Evolutionary conservation across 2,329 filamentous ascomycete genomes (phyloP).

Genomic region (Aureobasidium sp.): DNA sequence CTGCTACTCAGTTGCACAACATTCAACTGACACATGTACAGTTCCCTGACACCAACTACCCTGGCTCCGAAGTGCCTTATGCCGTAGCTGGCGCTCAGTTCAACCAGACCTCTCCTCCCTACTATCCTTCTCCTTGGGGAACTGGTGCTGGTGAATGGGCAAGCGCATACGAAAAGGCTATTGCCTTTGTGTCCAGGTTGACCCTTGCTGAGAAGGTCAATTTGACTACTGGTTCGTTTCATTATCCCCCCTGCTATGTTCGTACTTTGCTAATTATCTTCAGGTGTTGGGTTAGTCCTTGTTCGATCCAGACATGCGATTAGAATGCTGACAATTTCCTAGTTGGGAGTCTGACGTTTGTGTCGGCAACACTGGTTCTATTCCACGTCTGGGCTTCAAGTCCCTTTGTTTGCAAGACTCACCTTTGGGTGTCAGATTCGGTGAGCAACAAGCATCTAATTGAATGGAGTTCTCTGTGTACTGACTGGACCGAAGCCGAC

Average conservation of each 20-base stretch:
- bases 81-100: slow-evolving; percentile 23
- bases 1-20: neutral
- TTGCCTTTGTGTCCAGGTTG: slow-evolving; percentile 70
- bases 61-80: slow-evolving; percentile 20
- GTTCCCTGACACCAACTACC: slow-evolving; percentile 22
- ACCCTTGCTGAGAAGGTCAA: slow-evolving; percentile 89
- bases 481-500: slow-evolving; percentile 43
- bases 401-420: slow-evolving; percentile 81
- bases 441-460: slow-evolving; percentile 28
- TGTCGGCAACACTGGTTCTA: slow-evolving; percentile 64
- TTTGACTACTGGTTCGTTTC: slow-evolving; percentile 64
- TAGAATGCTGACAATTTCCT: slow-evolving; percentile 15
- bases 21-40: neutral
- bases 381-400: slow-evolving; percentile 61
- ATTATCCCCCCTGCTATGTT: too few relatives aligned
- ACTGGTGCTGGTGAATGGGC: slow-evolving; percentile 65
- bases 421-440: slow-evolving; percentile 67
- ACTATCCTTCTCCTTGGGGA: slow-evolving; percentile 84
- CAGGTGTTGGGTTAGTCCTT: slow-evolving; percentile 52
- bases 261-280: neutral
- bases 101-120: slow-evolving; percentile 47
- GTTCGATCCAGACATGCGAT: neutral
- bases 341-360: slow-evolving; percentile 63
- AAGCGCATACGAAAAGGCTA: slow-evolving; percentile 65
- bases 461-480: neutral